phyloP scores from a whole-genome alignment of 2,329 filamentous ascomycete species.

The Penicillium nordicum region DNA sequence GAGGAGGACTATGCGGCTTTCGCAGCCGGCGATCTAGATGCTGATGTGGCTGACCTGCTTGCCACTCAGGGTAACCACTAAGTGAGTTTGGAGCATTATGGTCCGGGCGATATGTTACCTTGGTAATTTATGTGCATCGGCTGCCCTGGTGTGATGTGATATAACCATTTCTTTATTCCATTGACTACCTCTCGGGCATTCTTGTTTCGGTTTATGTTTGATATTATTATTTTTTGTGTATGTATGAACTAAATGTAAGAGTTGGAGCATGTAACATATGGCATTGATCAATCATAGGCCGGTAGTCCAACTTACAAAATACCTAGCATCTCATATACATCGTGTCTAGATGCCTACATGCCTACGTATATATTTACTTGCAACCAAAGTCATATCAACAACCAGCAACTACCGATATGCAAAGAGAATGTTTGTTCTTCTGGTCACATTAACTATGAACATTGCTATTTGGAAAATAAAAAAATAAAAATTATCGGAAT shows the following conservation, averaged over 20 bases:
- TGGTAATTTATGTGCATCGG: neutral
- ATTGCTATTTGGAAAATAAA: conserved; percentile 18
- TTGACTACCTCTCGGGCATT: neutral
- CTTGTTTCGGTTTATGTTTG: neutral
- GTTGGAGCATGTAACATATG: neutral
- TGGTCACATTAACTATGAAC: conserved; percentile 9
- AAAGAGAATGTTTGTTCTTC: neutral
- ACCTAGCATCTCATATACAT: neutral
- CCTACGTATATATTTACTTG: too few species aligned
- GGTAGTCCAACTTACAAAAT: neutral
- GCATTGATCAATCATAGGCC: neutral
- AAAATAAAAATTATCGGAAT: conserved; percentile 26
- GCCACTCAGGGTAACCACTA: conserved; percentile 42
- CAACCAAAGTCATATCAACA: neutral
- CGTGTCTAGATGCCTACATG: neutral
- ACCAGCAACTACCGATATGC: neutral
- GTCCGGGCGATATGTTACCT: neutral
- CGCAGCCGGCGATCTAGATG: conserved; percentile 56
- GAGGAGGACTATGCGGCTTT: conserved; percentile 47
- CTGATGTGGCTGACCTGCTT: conserved; percentile 59
- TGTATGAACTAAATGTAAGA: neutral
- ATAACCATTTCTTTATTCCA: neutral
- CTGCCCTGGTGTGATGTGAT: neutral
- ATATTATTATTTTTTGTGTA: neutral
- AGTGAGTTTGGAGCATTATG: neutral